Conservation (phyloP, 2,329 filamentous ascomycete species). For the Colletotrichum incanum region DNA sequence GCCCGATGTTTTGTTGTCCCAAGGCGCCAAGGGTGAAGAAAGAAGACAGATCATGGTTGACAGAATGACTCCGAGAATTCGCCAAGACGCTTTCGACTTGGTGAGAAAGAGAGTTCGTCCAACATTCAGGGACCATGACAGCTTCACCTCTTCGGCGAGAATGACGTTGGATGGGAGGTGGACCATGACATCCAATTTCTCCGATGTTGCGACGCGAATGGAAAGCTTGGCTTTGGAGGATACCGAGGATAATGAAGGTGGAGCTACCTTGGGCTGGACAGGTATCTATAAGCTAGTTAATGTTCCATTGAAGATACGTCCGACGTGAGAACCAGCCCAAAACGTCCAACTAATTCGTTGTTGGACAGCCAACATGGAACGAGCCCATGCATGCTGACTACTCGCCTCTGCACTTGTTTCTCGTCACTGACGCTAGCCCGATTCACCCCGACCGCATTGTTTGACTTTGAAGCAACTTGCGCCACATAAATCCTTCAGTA, state of each 20-base stretch:
- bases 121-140: neutral
- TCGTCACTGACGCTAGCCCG: neutral
- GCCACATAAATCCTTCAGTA: neutral
- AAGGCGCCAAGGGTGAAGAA: neutral
- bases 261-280: neutral
- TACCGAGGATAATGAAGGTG: neutral
- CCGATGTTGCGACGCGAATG: neutral
- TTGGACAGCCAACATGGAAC: neutral
- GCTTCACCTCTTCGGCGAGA: slow-evolving; percentile 5
- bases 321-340: neutral
- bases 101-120: neutral
- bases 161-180: slow-evolving; percentile 2
- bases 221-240: neutral
- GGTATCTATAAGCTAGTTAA: neutral
- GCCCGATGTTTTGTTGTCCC: slow-evolving; percentile 47
- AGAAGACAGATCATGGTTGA: slow-evolving; percentile 1
- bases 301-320: neutral
- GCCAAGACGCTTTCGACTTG: slow-evolving; percentile 1
- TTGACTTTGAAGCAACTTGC: neutral
- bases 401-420: neutral
- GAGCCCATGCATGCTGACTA: neutral
- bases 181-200: neutral
- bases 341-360: neutral
- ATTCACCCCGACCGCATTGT: neutral
- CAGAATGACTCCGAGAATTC: neutral